These are phyloP conservation scores for Sugiyamaella novakii DNA, from an alignment of 1,139 yeast species.

Conservation along the genomic window DNA sequence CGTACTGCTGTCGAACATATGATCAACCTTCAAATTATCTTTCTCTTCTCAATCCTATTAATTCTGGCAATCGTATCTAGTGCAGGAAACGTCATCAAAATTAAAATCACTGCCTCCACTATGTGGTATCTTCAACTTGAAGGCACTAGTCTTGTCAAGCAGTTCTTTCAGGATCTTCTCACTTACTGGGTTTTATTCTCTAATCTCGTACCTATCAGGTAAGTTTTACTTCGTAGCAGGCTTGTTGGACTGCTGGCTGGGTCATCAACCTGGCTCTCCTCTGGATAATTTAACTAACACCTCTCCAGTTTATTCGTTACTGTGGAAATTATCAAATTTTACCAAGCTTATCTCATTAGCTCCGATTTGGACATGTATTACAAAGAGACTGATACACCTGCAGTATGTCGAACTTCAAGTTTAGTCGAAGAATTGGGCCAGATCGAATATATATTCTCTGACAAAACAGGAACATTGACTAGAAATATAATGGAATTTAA, in stretches of 20 bases:
- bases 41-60: slow-evolving; percentile 78
- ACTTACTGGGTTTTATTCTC: slow-evolving; percentile 97
- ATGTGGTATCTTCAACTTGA: slow-evolving; percentile 68
- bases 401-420: slow-evolving; percentile 92
- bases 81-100: slow-evolving; percentile 80
- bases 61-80: slow-evolving; percentile 77
- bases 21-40: slow-evolving; percentile 88
- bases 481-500: slow-evolving; percentile 95
- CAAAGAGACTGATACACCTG: slow-evolving; percentile 86
- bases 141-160: slow-evolving; percentile 65
- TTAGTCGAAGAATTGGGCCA: slow-evolving; percentile 96
- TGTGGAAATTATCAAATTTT: slow-evolving; percentile 90
- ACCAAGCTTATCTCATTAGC: slow-evolving; percentile 91
- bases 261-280: not conserved
- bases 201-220: slow-evolving; percentile 89
- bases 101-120: slow-evolving; percentile 54
- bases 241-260: not conserved
- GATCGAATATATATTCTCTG: slow-evolving; percentile 92
- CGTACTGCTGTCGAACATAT: slow-evolving; percentile 96
- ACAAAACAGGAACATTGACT: slow-evolving; percentile 94
- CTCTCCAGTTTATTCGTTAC: slow-evolving; percentile 69
- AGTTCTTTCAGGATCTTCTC: slow-evolving; percentile 82
- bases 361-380: slow-evolving; percentile 93
- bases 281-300: not conserved
- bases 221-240: slow-evolving; percentile 1